Percentiles rank a stretch among this genome's conserved stretches.
Conservation (phyloP, 1,284 basidiomycete species). For the Farysia itapuensis region DNA sequence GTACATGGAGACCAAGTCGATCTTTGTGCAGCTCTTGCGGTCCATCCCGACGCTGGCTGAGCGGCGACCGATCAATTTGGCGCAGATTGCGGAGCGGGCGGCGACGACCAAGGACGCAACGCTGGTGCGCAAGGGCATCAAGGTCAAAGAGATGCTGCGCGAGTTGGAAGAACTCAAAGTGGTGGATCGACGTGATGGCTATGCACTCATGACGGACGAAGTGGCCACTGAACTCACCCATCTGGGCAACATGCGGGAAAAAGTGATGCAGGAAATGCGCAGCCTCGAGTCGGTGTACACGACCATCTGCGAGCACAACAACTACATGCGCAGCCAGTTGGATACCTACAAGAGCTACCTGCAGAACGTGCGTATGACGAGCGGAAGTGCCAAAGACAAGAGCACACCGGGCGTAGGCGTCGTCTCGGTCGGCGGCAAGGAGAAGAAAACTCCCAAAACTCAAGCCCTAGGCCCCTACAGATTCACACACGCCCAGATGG, state of each 20-base stretch:
- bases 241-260: constrained; percentile 92
- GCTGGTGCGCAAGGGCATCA: constrained; percentile 93
- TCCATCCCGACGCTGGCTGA: constrained; percentile 80
- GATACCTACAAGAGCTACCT: constrained; percentile 99
- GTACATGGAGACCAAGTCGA: constrained; percentile 99
- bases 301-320: constrained; percentile 98
- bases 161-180: constrained; percentile 90
- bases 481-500: constrained; percentile 94
- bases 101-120: constrained; percentile 95
- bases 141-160: constrained; percentile 96
- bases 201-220: constrained; percentile 94
- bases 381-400: constrained; percentile 59
- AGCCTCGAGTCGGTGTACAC: constrained; percentile 95
- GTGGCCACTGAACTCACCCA: constrained; percentile 91
- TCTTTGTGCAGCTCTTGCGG: constrained; percentile 95
- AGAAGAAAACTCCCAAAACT: constrained; percentile 86
- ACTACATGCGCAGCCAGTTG: constrained; percentile 89
- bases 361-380: constrained; percentile 89
- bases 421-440: constrained; percentile 91
- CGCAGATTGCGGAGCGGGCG: constrained; percentile 86
- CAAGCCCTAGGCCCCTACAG: constrained; percentile 89
- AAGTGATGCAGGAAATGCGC: constrained; percentile 87
- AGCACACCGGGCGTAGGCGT: constrained; percentile 84
- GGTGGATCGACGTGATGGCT: constrained; percentile 79
- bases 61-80: constrained; percentile 82